A percentile compares a stretch with the other conserved stretches of the same genome.
Conservation (phyloP, 2,329 filamentous ascomycete species). For the Thielaviopsis ethacetica region DNA sequence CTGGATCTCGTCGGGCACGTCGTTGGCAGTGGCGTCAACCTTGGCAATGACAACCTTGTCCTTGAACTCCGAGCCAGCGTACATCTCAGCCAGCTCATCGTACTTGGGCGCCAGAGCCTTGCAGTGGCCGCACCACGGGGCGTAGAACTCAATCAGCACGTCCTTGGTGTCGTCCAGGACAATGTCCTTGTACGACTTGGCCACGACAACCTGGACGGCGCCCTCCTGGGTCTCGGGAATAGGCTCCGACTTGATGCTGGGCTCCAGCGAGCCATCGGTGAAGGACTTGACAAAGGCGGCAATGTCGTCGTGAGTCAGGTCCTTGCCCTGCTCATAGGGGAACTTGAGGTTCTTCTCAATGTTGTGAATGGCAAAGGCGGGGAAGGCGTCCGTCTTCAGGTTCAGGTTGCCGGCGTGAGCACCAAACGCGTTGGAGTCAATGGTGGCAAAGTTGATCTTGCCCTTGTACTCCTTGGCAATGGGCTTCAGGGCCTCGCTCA, state of each 20-base stretch:
- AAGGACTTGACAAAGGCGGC: constrained; percentile 76
- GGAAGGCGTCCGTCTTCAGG: constrained; percentile 89
- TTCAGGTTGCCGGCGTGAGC: constrained; percentile 95
- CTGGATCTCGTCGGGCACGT: constrained; percentile 89
- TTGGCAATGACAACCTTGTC: constrained; percentile 86
- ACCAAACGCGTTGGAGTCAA: constrained; percentile 86
- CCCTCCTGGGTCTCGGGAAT: constrained; percentile 88
- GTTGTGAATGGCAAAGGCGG: constrained; percentile 94
- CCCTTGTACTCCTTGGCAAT: constrained; percentile 86
- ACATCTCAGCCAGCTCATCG: constrained; percentile 71
- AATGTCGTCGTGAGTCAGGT: constrained; percentile 57
- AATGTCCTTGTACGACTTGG: constrained; percentile 81
- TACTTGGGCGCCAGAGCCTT: constrained; percentile 95
- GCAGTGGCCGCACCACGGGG: constrained; percentile 99
- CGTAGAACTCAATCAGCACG: constrained; percentile 95
- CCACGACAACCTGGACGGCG: constrained; percentile 73
- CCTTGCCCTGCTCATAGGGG: constrained; percentile 73
- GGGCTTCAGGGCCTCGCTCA: constrained; percentile 63
- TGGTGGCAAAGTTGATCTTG: constrained; percentile 92
- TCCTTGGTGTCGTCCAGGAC: constrained; percentile 93
- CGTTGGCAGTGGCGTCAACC: constrained; percentile 91
- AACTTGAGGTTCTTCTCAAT: constrained; percentile 92
- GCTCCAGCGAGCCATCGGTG: constrained; percentile 70
- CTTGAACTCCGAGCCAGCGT: constrained; percentile 62
- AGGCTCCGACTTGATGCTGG: constrained; percentile 96